Conservation (phyloP, 306 rosid species). For the Cucumis hystrix region DNA sequence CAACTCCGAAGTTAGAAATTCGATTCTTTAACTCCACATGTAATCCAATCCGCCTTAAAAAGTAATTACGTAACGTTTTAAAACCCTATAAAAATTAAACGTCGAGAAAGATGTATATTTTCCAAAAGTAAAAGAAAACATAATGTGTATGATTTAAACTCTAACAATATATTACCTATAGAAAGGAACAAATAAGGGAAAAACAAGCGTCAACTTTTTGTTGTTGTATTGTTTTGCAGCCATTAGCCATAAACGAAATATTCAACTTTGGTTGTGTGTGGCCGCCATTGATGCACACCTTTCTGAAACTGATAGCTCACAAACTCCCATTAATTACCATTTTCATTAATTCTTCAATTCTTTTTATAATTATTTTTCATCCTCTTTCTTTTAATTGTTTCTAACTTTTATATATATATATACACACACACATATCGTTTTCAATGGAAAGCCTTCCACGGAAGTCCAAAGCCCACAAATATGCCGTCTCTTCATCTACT, state of each 20-base stretch:
- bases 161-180: too few species aligned
- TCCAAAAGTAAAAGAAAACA: too few species aligned
- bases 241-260: too few species aligned
- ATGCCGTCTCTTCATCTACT: not conserved
- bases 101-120: too few species aligned
- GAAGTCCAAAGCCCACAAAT: not conserved
- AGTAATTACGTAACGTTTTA: too few species aligned
- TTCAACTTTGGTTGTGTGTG: not conserved
- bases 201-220: not conserved
- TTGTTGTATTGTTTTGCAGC: not conserved
- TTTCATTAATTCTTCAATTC: not conserved
- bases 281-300: not conserved
- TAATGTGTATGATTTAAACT: too few species aligned
- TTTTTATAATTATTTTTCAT: not conserved
- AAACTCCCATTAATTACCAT: not conserved
- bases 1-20: too few species aligned
- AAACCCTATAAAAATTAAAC: too few species aligned
- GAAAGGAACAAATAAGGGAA: too few species aligned
- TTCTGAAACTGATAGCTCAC: slow-evolving; percentile 3
- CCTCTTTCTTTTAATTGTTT: not conserved
- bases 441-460: not conserved
- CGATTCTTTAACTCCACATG: too few species aligned
- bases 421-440: not conserved
- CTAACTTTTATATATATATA: too few species aligned
- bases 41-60: too few species aligned